Percentiles rank a stretch among this genome's conserved stretches.
Evolutionary conservation across 2,329 filamentous ascomycete genomes (phyloP).

Genomic region (Diaporthe sp.): DNA sequence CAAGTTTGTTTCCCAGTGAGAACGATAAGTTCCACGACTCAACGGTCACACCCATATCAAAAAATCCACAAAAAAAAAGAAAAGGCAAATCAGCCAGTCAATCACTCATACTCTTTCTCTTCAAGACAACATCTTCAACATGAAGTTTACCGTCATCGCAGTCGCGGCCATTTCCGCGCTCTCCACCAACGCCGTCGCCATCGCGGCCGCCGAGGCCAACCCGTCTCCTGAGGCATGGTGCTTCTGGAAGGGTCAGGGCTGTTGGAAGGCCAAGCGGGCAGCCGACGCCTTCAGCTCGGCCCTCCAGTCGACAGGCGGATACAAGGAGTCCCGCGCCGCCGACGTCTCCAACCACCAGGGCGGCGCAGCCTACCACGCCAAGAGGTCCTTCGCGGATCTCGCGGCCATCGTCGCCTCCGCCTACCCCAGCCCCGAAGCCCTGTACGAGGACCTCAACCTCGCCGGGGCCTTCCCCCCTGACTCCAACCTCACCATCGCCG

Average conservation of each 20-base stretch:
- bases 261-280: slow-evolving; percentile 56
- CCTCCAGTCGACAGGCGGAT: slow-evolving; percentile 39
- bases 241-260: slow-evolving; percentile 50
- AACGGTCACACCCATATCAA: slow-evolving; percentile 21
- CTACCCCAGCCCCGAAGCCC: slow-evolving; percentile 43
- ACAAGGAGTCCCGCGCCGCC: slow-evolving; percentile 43
- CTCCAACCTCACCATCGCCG: slow-evolving; percentile 35
- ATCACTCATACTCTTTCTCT: slow-evolving; percentile 5
- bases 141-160: slow-evolving; percentile 44
- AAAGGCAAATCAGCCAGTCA: neutral
- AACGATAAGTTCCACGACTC: slow-evolving; percentile 32
- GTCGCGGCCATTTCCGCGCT: slow-evolving; percentile 39
- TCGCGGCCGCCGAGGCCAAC: slow-evolving; percentile 38
- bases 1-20: slow-evolving; percentile 33
- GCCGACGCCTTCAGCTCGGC: slow-evolving; percentile 46
- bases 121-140: slow-evolving; percentile 35
- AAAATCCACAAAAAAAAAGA: neutral
- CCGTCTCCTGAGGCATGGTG: slow-evolving; percentile 44
- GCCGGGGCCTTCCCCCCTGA: slow-evolving; percentile 40
- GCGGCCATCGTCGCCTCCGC: slow-evolving; percentile 48
- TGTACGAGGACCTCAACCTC: slow-evolving; percentile 46
- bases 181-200: slow-evolving; percentile 42
- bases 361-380: slow-evolving; percentile 50
- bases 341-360: slow-evolving; percentile 47
- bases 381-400: slow-evolving; percentile 51